Conservation (phyloP, 495 filamentous ascomycete species). For the Penicillium lividum region DNA sequence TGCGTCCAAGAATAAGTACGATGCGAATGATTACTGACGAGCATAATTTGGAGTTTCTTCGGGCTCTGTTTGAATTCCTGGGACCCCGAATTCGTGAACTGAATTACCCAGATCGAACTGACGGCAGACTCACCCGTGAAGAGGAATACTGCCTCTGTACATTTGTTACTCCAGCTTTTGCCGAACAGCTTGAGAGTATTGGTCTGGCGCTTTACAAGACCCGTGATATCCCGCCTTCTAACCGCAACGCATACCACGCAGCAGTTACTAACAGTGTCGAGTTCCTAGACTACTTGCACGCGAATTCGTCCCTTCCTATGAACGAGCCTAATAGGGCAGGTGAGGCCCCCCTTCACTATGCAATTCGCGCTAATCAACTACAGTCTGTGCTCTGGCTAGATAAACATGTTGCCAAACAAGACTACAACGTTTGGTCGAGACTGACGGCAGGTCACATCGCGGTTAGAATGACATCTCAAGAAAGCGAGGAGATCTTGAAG, state of each 20-base stretch:
- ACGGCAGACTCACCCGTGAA: not conserved
- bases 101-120: not conserved
- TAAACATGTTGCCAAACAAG: not conserved
- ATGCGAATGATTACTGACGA: not conserved
- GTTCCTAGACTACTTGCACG: not conserved
- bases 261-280: not conserved
- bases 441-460: not conserved
- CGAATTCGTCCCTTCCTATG: not conserved
- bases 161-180: not conserved
- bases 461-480: not conserved
- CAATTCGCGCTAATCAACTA: not conserved
- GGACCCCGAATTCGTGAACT: not conserved
- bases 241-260: constrained; percentile 4
- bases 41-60: not conserved
- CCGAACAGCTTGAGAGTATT: not conserved
- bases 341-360: constrained; percentile 1
- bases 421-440: no score
- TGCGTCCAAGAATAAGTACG: not conserved
- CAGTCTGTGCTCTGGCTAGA: not conserved
- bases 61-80: not conserved
- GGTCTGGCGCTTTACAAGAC: not conserved
- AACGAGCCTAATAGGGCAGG: not conserved
- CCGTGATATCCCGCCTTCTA: not conserved
- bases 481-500: not conserved
- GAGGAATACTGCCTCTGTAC: not conserved